phyloP scores from a whole-genome alignment of 2,329 filamentous ascomycete genomes.

The Stachybotrys chartarum region DNA sequence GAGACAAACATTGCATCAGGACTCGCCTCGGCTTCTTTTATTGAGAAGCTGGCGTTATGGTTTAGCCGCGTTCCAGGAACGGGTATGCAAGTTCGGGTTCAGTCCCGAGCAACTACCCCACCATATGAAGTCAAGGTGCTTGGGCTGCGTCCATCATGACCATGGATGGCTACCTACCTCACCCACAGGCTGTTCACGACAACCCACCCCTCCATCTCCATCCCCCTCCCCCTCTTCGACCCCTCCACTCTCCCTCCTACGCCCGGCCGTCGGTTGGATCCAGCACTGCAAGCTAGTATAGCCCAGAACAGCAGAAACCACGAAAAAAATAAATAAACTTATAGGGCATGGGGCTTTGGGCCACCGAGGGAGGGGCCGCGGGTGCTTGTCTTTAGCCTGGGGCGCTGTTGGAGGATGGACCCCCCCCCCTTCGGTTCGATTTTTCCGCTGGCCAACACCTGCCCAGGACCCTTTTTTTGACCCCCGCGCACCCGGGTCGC shows the following conservation, averaged over 20 bases:
- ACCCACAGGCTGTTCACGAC: too few species aligned
- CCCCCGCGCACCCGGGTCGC: not conserved
- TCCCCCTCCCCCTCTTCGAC: too few species aligned
- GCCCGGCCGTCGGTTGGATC: too few species aligned
- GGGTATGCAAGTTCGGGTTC: not conserved
- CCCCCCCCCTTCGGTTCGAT: slow-evolving; percentile 7
- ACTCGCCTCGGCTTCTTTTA: too few species aligned
- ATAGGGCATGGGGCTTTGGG: not conserved
- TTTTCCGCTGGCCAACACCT: slow-evolving; percentile 9
- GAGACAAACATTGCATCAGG: too few species aligned
- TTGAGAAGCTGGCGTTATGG: too few species aligned
- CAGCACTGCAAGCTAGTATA: too few species aligned
- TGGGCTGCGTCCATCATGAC: too few species aligned
- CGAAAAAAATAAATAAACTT: not conserved
- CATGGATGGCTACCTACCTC: too few species aligned
- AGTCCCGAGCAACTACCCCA: not conserved
- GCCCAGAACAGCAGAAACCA: not conserved
- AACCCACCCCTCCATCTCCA: too few species aligned
- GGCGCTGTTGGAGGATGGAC: not conserved
- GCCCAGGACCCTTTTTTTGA: not conserved
- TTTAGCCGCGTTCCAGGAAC: not conserved
- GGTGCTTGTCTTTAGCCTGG: not conserved
- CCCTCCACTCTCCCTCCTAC: too few species aligned
- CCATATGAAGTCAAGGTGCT: too few species aligned
- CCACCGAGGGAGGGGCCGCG: not conserved